Conservation (phyloP, 345 rosid genomes). For the Salix viminalis region DNA sequence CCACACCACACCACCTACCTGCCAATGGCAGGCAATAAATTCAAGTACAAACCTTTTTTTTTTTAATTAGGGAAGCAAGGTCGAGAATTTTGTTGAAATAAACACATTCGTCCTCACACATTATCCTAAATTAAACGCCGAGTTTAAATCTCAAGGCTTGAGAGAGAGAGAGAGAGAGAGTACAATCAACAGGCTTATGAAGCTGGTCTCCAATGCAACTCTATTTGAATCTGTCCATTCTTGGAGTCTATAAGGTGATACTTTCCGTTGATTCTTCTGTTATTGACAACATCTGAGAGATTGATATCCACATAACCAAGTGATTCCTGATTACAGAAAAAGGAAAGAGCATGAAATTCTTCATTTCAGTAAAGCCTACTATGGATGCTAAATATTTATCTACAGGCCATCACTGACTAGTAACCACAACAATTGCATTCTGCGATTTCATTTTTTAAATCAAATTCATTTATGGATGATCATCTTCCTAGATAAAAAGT, state of each 20-base stretch:
- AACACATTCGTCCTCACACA: background rate
- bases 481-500: background rate
- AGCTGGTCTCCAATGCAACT: conserved; percentile 82
- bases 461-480: background rate
- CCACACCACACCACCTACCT: no score
- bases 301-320: conserved; percentile 68
- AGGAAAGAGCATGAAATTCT: background rate
- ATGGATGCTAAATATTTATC: background rate
- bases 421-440: background rate
- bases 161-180: background rate
- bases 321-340: conserved; percentile 49
- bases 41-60: no score
- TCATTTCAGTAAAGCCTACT: background rate
- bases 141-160: background rate
- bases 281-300: conserved; percentile 75
- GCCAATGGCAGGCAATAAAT: no score
- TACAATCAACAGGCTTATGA: conserved; percentile 23
- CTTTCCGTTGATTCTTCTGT: conserved; percentile 81
- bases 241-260: conserved; percentile 89
- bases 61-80: background rate
- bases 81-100: background rate
- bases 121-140: background rate
- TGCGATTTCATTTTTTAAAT: background rate
- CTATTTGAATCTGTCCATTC: conserved; percentile 78
- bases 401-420: background rate